Evolutionary conservation across 2,329 filamentous ascomycete genomes (phyloP).

Genomic region (Diaporthe aspalathi): DNA sequence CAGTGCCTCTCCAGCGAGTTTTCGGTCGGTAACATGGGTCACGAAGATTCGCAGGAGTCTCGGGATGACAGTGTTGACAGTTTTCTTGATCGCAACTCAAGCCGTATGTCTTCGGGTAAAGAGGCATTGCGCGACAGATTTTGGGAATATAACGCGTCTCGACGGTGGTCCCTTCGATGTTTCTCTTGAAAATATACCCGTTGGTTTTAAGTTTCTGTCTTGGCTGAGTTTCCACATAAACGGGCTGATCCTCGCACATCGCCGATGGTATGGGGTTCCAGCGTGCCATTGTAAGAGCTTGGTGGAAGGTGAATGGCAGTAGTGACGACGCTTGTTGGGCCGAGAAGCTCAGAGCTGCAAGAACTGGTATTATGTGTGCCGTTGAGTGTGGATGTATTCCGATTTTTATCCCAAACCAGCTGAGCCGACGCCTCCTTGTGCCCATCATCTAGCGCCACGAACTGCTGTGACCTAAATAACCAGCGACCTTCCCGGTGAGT

Average conservation of each 20-base stretch:
- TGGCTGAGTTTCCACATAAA: neutral
- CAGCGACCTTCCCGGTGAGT: neutral
- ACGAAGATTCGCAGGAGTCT: neutral
- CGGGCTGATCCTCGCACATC: neutral
- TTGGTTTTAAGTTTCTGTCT: neutral
- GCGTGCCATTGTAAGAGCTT: neutral
- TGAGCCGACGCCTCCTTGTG: no score
- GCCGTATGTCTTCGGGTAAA: constrained; percentile 19
- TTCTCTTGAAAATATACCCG: constrained; percentile 1
- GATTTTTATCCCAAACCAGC: neutral
- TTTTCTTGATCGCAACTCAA: neutral
- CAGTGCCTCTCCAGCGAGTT: rapidly evolving
- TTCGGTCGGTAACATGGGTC: neutral
- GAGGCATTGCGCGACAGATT: constrained; percentile 5
- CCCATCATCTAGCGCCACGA: no score
- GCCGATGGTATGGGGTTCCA: constrained; percentile 26
- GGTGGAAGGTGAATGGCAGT: neutral
- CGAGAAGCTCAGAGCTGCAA: neutral
- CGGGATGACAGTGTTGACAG: constrained; percentile 7
- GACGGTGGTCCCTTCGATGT: rapidly evolving
- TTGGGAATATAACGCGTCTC: neutral
- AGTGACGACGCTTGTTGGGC: neutral
- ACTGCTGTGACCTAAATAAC: no score
- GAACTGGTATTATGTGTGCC: rapidly evolving
- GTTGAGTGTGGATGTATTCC: neutral